phyloP scores from a whole-genome alignment of 257 asterid genomes.

The Solanum arcanum region DNA sequence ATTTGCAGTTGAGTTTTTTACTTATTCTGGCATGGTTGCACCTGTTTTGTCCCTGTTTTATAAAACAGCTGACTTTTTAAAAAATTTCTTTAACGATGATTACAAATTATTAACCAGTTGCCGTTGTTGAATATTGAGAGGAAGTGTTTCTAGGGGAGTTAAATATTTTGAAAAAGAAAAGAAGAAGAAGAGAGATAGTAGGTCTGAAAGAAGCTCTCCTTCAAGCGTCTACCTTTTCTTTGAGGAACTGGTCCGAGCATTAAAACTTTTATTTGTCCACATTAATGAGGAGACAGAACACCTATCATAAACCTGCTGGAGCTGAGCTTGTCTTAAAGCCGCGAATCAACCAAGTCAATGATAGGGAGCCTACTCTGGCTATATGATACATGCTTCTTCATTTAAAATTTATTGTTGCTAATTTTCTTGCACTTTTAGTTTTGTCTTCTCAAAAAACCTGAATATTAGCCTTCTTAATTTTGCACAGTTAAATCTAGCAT shows the following conservation, averaged over 20 bases:
- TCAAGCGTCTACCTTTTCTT: neutral
- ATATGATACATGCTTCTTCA: neutral
- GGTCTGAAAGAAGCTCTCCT: neutral
- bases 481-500: neutral
- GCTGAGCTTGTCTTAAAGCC: neutral
- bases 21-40: neutral
- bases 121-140: neutral
- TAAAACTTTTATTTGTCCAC: neutral
- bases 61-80: neutral
- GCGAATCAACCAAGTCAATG: neutral
- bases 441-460: neutral
- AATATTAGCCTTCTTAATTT: neutral
- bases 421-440: neutral
- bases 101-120: neutral
- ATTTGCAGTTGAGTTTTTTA: neutral
- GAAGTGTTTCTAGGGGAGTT: neutral
- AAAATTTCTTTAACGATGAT: neutral
- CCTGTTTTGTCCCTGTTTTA: neutral
- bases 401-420: neutral
- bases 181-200: neutral
- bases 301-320: neutral
- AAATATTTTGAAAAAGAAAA: neutral
- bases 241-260: neutral
- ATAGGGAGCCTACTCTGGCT: neutral
- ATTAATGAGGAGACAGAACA: neutral